Evolutionary conservation across 257 asterid genomes (phyloP).

Genomic region (Plantago elongata): DNA sequence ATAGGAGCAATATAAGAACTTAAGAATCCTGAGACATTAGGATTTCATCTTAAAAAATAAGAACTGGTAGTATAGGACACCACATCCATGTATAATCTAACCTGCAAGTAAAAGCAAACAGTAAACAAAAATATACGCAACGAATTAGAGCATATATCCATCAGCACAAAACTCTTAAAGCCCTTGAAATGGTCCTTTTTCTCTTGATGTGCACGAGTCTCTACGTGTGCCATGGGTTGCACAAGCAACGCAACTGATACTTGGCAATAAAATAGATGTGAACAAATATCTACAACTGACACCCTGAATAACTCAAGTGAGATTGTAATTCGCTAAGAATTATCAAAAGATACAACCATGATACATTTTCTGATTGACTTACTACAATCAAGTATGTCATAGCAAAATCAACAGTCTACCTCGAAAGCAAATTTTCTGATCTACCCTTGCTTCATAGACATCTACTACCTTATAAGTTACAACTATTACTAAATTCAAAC

Average conservation of each 20-base stretch:
- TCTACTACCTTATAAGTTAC: too few relatives aligned
- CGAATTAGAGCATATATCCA: neutral
- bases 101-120: neutral
- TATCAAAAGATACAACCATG: neutral
- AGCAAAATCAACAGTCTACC: too few relatives aligned
- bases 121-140: neutral
- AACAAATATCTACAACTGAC: neutral
- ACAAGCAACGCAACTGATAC: neutral
- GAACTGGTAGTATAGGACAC: neutral
- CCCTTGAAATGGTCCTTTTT: neutral
- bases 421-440: too few relatives aligned
- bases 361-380: neutral
- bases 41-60: neutral
- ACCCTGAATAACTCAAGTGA: neutral
- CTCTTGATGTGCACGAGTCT: neutral
- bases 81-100: too few relatives aligned
- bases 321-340: constrained; percentile 9
- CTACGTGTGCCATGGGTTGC: neutral
- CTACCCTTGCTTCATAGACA: too few relatives aligned
- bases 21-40: too few relatives aligned
- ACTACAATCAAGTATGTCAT: neutral
- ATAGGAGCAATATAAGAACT: too few relatives aligned
- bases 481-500: too few relatives aligned
- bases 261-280: neutral
- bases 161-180: neutral